Base-by-base conservation (phyloP, 768 basidiomycete genomes). In the Mycena galericulata region DNA sequence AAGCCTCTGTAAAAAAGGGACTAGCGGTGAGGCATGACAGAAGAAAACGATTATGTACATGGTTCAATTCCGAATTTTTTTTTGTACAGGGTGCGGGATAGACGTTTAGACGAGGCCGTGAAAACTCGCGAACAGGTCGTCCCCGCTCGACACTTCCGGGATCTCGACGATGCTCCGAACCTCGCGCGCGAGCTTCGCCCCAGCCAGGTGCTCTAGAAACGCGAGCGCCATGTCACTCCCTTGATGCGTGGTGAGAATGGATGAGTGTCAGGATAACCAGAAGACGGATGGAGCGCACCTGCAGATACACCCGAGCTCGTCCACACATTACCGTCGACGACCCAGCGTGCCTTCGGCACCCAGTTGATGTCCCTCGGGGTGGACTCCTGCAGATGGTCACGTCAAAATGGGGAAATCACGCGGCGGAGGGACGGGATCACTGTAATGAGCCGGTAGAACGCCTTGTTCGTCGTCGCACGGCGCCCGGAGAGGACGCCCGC, bases 381-480 rank as follows among this genome's bases (percentile, higher is more conserved):
- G 62, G 51, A 54, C 50, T 56, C 66, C 64, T 62, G 29, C n/a
- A n/a, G n/a, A n/a, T n/a, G n/a, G n/a, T n/a, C n/a, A n/a, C n/a
- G 45, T 7, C n/a, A 26, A 7, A 22, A 6, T 4, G 22, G 15
- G 8, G n/a, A 46, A 24, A 24, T 3, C 10, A 7, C 22, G 22
- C 22, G 22, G 10, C 22, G 1, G 15, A 20, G 41, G 34, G 49
- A 59, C 67, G 73, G n/a, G n/a, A n/a, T n/a, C 71, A 74, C 74
- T 24, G 64, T 74, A 62, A 58, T 67, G 43, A 63, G 12, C 50
- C 46, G 62, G 59, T 74, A 72, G 30, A 67, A 74, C 5, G 72
- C 62, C 67, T 82, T 82, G 71, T 80, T 81, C 24, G 80, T 81
- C 24, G 81, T 82, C 4, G 81, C 81, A 12, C 73, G 61, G 43